Conservation (phyloP, 768 basidiomycete genomes). For the Antrodiella citrinella region DNA sequence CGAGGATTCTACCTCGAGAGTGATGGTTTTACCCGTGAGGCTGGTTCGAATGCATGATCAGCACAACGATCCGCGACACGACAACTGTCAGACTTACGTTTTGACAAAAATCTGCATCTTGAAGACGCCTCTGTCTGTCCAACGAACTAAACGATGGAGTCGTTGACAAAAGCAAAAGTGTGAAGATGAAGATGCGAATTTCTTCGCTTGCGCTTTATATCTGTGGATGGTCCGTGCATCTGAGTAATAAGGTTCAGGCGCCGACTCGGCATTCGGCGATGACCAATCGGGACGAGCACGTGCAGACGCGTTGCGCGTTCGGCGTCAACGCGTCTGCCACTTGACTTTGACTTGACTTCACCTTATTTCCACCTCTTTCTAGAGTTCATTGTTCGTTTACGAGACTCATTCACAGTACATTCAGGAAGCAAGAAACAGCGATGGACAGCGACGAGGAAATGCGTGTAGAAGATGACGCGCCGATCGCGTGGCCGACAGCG, state of each 20-base stretch:
- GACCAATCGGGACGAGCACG: slow-evolving; percentile 12
- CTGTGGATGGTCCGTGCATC: slow-evolving; percentile 40
- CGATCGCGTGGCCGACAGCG: slow-evolving; percentile 15
- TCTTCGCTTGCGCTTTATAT: slow-evolving; percentile 8
- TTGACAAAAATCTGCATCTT: slow-evolving; percentile 98
- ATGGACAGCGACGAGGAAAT: slow-evolving; percentile 59
- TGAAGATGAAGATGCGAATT: slow-evolving; percentile 21
- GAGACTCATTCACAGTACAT: too few relatives aligned
- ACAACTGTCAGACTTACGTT: slow-evolving; percentile 49
- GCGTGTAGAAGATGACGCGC: slow-evolving; percentile 40
- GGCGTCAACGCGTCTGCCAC: slow-evolving; percentile 10
- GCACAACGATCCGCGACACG: slow-evolving; percentile 7
- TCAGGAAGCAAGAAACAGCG: background rate
- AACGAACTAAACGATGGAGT: slow-evolving; percentile 88
- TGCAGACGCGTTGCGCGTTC: slow-evolving; percentile 17
- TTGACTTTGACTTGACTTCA: too few relatives aligned
- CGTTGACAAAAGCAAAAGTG: slow-evolving; percentile 75
- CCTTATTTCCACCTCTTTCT: too few relatives aligned
- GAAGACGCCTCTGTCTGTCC: slow-evolving; percentile 80
- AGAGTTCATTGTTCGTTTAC: too few relatives aligned
- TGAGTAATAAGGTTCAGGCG: slow-evolving; percentile 19
- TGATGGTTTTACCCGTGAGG: slow-evolving; percentile 99
- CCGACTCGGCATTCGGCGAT: slow-evolving; percentile 3
- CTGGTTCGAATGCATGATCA: slow-evolving; percentile 27
- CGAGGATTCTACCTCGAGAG: slow-evolving; percentile 94